These are phyloP conservation scores for Blastobotrys parvus DNA, from an alignment of 805 yeast species.

Conservation along the genomic window DNA sequence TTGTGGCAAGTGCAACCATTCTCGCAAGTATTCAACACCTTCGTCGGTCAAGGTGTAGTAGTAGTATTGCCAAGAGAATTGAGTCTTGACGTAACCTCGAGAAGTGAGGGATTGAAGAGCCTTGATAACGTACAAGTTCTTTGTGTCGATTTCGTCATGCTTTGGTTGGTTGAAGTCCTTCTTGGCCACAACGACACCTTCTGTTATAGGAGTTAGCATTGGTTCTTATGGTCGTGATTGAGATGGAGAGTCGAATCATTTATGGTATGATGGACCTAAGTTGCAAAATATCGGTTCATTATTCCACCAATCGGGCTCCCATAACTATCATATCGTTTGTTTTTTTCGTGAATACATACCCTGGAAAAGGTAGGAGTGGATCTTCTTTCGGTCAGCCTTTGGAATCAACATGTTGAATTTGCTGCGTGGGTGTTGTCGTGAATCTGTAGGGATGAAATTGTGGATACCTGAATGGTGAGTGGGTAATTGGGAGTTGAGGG, in stretches of 20 bases:
- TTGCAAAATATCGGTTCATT: too few species aligned
- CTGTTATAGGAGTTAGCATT: slow-evolving; percentile 32
- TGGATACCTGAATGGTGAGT: too few species aligned
- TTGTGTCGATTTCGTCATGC: slow-evolving; percentile 98
- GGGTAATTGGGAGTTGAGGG: not conserved
- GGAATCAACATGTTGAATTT: slow-evolving; percentile 86
- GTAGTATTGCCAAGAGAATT: slow-evolving; percentile 99
- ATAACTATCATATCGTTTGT: not conserved
- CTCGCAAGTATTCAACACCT: slow-evolving; percentile 98
- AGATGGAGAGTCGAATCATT: not conserved
- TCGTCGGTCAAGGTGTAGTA: slow-evolving; percentile 99
- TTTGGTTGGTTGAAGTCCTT: slow-evolving; percentile 96
- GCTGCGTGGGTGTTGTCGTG: not conserved
- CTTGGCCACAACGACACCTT: slow-evolving; percentile 99
- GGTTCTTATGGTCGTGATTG: not conserved
- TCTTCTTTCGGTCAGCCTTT: slow-evolving; percentile 99
- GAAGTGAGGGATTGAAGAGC: slow-evolving; percentile 99
- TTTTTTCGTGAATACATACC: slow-evolving; percentile 25
- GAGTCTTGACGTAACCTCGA: slow-evolving; percentile 98
- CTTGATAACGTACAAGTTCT: slow-evolving; percentile 95
- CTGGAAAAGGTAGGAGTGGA: slow-evolving; percentile 98
- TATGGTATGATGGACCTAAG: too few species aligned
- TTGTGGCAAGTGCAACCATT: slow-evolving; percentile 97
- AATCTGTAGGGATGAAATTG: too few species aligned
- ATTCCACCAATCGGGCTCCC: too few species aligned